Base-by-base conservation (phyloP, 1,284 basidiomycete species). In the Sphagnurus paluster region DNA sequence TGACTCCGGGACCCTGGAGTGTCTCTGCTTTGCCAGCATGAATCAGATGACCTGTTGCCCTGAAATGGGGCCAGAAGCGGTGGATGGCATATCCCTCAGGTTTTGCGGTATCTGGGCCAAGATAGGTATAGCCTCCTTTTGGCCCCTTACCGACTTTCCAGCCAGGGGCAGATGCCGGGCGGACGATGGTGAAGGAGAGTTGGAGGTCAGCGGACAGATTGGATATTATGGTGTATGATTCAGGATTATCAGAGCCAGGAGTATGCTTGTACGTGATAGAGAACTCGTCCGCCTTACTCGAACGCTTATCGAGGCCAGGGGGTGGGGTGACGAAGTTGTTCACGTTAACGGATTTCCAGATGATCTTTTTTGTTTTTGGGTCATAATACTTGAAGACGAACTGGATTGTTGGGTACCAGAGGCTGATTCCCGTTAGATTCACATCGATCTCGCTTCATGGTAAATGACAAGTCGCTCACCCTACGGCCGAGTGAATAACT, bases 331-430 rank as follows among this genome's bases (percentile, higher is more conserved):
- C 80, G 62, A 97, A 98, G 64, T 93, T 90, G 60, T 79, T 76
- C 29, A 93, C 90, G 55, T 94, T 94, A 65, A 93, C 66, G 29
- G 92, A 95, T 67, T 90, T 93, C 96, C 96, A 99, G 44, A 76
- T 76, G 45, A 71, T 78, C 61, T 89, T 77, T 51, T 84, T 82
- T 9, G 89, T 93, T 50, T 75, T 75, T 8, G 94, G 88, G 63
- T 97, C 85, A 72, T 82, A 88, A 52, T 91, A 73, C 70, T 95
- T 96, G 84, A 89, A 96, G 2, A 87, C 93, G 69, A 98, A 94
- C 67, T 99, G 97, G 58, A 98, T 86, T 30, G 90, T 93, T 5
- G 96, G 94, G 61, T 90, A 93, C 91, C 91, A 95, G 41, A 94
- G 66, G 5, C 91, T 93, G 38, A 25, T 38, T n/a, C 17, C 7